A percentile compares a stretch with the other conserved stretches of the same genome.
Evolutionary conservation across 306 rosid genomes (phyloP).

Genomic region (Ochetophila trinervis): DNA sequence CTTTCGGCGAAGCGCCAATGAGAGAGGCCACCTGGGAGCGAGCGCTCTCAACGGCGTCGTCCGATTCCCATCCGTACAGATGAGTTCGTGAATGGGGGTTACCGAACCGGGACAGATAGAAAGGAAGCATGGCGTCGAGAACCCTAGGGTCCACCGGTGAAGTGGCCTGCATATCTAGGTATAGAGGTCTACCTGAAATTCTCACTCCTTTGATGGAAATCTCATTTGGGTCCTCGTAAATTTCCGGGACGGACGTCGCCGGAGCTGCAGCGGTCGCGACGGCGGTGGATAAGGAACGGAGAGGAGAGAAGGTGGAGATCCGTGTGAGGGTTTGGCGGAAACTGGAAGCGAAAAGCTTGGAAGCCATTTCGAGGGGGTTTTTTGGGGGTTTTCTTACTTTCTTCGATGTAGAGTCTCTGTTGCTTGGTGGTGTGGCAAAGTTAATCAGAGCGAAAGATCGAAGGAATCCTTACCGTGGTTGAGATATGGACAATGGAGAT

Average conservation of each 20-base stretch:
- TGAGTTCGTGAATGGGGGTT: constrained; percentile 96
- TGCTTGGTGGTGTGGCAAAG: constrained; percentile 22
- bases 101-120: constrained; percentile 58
- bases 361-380: constrained; percentile 35
- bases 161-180: constrained; percentile 85
- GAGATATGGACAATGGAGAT: constrained; percentile 9
- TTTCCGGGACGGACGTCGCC: constrained; percentile 26
- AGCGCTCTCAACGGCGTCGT: constrained; percentile 75
- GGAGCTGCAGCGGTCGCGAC: constrained; percentile 26
- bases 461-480: neutral
- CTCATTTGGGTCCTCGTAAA: constrained; percentile 44
- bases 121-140: constrained; percentile 90
- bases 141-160: constrained; percentile 91
- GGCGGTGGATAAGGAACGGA: constrained; percentile 32
- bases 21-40: constrained; percentile 74
- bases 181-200: constrained; percentile 78
- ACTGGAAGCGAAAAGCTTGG: constrained; percentile 52
- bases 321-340: constrained; percentile 40
- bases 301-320: constrained; percentile 10
- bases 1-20: constrained; percentile 74
- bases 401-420: neutral
- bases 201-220: constrained; percentile 71
- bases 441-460: neutral
- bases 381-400: neutral
- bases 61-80: constrained; percentile 94